Evolutionary conservation across 139 green algal species (phyloP), one percentile per base, ranked within the genome.

Genomic region (Astrephomene gubernaculifera): DNA sequence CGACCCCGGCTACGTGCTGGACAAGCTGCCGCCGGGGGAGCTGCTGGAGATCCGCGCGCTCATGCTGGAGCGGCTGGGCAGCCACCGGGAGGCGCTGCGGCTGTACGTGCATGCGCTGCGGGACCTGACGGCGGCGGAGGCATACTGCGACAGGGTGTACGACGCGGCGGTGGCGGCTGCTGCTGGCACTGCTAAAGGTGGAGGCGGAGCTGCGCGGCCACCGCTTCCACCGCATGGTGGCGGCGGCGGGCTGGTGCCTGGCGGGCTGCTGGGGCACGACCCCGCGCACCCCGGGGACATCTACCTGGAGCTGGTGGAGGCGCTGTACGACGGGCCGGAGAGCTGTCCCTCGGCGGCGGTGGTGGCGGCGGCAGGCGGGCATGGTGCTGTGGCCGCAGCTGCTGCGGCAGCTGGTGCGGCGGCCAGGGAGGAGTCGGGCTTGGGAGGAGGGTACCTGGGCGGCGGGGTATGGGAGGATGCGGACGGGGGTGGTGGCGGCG

Each of bases 21-120:
- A 81, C 21, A 87, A 95, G 64, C 76, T 97, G 78, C 94, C 94
- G 4, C 33, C 81, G 35, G 86, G 89, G 25, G 49, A 81, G 72
- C 88, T 98, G 52, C 89, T 93, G 22, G 93, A 97, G 78, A 92
- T 97, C 63, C 89, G 93, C 6, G 96, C 95, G 6, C 86, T 97
- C 27, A 92, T 98, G 89, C 88, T 97, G 53, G 93, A 96, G 87
- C 91, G 90, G 1, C 74, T 98, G 63, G 91, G 92, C 12, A 87
- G 89, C 31, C 94, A 98, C 88, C 67, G 73, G 17, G 92, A 97
- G 76, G 95, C 93, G 2, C 89, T 98, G 49, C 71, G 75, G 33
- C 87, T 98, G 5, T 96, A 96, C 44, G 60, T 93, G 1, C 92
- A 96, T 53, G 81, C 85, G 25, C 81, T 96, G 82, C n/a, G 82